Evolutionary conservation across 2,329 filamentous ascomycete genomes (phyloP).

Genomic region (Fusarium sublunatum): DNA sequence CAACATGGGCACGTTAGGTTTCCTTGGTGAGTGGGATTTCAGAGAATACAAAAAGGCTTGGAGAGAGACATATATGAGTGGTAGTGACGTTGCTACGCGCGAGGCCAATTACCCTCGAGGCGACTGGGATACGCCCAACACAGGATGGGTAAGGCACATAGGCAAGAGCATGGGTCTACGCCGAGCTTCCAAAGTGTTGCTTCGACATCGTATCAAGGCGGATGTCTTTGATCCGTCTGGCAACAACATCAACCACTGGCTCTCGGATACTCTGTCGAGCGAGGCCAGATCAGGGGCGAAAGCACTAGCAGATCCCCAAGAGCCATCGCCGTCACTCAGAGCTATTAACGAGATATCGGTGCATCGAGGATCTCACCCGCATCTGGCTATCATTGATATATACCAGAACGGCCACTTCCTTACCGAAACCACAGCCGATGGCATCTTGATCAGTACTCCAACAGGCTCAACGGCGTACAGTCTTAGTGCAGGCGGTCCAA

Average conservation of each 20-base stretch:
- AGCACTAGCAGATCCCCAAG: conserved; percentile 51
- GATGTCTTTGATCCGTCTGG: conserved; percentile 81
- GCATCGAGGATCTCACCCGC: conserved; percentile 88
- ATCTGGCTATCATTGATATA: conserved; percentile 91
- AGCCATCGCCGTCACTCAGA: conserved; percentile 60
- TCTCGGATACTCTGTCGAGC: conserved; percentile 59
- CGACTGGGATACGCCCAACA: conserved; percentile 41
- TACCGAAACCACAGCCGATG: conserved; percentile 94
- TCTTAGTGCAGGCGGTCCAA: conserved; percentile 90
- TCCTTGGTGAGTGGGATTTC: conserved; percentile 97
- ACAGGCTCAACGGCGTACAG: conserved; percentile 97
- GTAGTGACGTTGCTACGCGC: conserved; percentile 63
- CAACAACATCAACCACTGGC: conserved; percentile 64
- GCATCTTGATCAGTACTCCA: conserved; percentile 92
- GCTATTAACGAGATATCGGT: conserved; percentile 97
- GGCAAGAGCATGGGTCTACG: conserved; percentile 84
- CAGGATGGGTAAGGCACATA: conserved; percentile 76
- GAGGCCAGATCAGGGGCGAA: conserved; percentile 55
- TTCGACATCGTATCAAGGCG: conserved; percentile 88
- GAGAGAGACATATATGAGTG: conserved; percentile 89
- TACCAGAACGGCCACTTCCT: conserved; percentile 89
- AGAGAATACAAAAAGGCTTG: conserved; percentile 91
- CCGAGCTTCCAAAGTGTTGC: conserved; percentile 81
- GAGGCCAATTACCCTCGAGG: conserved; percentile 55
- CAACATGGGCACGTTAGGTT: conserved; percentile 95